A percentile compares a stretch with the other conserved stretches of the same genome.
phyloP scores from a whole-genome alignment of 495 filamentous ascomycete genomes.

The Podospora pseudoanserina region DNA sequence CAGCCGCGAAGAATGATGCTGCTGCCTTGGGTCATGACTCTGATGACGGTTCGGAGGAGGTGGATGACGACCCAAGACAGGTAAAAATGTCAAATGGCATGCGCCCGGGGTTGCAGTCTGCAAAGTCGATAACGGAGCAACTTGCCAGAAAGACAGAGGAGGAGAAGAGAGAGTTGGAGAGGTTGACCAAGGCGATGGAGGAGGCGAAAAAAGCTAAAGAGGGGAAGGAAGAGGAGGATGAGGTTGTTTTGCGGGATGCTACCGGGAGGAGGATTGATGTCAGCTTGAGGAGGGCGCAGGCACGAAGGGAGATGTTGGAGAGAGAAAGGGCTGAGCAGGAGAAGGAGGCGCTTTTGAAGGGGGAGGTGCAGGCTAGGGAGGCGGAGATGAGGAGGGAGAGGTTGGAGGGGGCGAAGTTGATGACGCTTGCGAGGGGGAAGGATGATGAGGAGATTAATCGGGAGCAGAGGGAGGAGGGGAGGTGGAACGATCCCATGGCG shows the following conservation, averaged over 20 bases:
- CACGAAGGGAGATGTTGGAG: constrained; percentile 67
- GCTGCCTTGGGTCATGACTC: constrained; percentile 49
- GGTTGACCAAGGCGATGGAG: not conserved
- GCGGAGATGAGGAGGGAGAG: constrained; percentile 55
- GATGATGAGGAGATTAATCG: constrained; percentile 84
- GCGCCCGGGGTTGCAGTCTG: constrained; percentile 80
- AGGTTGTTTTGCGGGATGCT: constrained; percentile 93
- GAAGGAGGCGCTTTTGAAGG: constrained; percentile 63
- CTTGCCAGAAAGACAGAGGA: constrained; percentile 52
- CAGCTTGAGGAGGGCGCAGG: constrained; percentile 82
- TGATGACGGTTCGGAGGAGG: constrained; percentile 4
- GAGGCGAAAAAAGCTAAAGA: too few species aligned
- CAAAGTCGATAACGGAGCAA: constrained; percentile 71
- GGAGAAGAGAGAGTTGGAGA: constrained; percentile 40
- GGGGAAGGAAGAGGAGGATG: constrained; percentile 44
- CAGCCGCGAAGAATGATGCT: constrained; percentile 64
- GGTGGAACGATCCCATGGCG: constrained; percentile 95
- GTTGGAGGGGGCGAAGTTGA: constrained; percentile 70
- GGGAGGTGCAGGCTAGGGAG: constrained; percentile 69
- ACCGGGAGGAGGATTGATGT: constrained; percentile 89
- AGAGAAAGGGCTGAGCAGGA: constrained; percentile 60
- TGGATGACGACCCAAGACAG: not conserved
- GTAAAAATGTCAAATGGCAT: constrained; percentile 78
- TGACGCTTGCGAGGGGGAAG: constrained; percentile 71
- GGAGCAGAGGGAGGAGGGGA: constrained; percentile 65